Base-by-base conservation (phyloP, 2,329 filamentous ascomycete species). In the Neophaeococcomyces mojaviensis region DNA sequence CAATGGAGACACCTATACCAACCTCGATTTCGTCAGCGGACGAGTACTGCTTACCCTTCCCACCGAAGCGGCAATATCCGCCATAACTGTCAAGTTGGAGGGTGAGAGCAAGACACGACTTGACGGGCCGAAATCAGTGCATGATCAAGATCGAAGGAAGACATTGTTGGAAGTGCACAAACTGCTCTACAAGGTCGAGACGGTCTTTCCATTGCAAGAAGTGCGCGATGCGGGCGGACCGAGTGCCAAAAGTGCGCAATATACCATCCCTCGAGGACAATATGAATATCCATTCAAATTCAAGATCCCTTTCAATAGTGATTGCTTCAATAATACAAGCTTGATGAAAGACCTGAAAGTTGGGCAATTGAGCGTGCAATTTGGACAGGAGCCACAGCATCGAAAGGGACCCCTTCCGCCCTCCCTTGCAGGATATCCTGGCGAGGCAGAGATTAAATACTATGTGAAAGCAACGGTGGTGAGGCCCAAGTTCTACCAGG, bases 381-480 rank as follows among this genome's bases (percentile, higher is more conserved):
- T 71, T 52, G 65, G 65, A 19, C 63, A 63, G 41, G 67, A 70
- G 49, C 64, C 60, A 7, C 62, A 64, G 46, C 92, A 98, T 68
- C 79, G 92, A 52, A 92, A 85, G 60, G 81, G 81, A 56, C 94
- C 89, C 0, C 72, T 98, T 9, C 92, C 92, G 4, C 92, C 92
- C 0, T 94, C 88, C 3, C 70, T 97, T 44, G 86, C 78, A n/a
- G 88, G 87, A 2, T 89, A 92, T 55, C 86, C 87, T 0, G 84
- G 83, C 26, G 81, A 89, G 64, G 90, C 89, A 18, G 88, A 95
- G 65, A 89, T 97, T 49, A 78, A 82, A 55, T 98, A 98, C 67
- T 98, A 86, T 62, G 76, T 97, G 61, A 98, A 98, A 64, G 88
- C 85, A n/a, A 97, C 92, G 0, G 81, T 97, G 4, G 86, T 88